Evolutionary conservation across 2,329 filamentous ascomycete species (phyloP).

Genomic region (Ambrosiella beaveri): DNA sequence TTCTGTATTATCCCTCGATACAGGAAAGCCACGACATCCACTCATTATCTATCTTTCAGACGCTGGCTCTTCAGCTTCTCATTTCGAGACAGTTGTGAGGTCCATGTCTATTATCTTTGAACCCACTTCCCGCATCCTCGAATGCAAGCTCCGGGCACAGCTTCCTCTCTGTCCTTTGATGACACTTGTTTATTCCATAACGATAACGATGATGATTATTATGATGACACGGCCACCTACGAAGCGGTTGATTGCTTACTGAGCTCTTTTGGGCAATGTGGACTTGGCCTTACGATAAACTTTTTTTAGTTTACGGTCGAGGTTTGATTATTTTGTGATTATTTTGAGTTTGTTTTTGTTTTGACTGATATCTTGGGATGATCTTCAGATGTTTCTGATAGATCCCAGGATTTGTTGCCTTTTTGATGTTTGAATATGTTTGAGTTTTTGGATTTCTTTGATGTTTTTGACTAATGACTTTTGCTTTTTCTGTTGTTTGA

Average conservation of each 20-base stretch:
- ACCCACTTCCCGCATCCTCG: neutral
- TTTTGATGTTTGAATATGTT: neutral
- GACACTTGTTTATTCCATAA: neutral
- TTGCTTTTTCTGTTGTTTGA: slow-evolving; percentile 19
- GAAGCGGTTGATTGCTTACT: neutral
- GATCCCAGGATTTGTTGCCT: neutral
- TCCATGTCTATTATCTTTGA: neutral
- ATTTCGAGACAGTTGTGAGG: neutral
- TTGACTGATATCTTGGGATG: neutral
- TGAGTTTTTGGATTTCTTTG: neutral
- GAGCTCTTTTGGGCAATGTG: neutral
- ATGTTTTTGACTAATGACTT: slow-evolving; percentile 15
- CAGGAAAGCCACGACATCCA: too few species aligned
- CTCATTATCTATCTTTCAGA: too few species aligned
- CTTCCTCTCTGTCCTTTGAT: neutral
- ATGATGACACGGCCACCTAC: slow-evolving; percentile 1
- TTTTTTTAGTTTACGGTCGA: neutral
- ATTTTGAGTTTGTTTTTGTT: slow-evolving; percentile 6
- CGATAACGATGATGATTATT: neutral
- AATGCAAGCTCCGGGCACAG: neutral
- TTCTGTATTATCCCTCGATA: too few species aligned
- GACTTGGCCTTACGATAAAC: neutral
- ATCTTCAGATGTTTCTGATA: slow-evolving; percentile 6
- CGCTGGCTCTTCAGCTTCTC: neutral
- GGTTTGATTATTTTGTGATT: slow-evolving; percentile 3